These are phyloP conservation scores for Melocanna baccifera DNA, from an alignment of 176 grass and related monocot species.

Conservation along the genomic window DNA sequence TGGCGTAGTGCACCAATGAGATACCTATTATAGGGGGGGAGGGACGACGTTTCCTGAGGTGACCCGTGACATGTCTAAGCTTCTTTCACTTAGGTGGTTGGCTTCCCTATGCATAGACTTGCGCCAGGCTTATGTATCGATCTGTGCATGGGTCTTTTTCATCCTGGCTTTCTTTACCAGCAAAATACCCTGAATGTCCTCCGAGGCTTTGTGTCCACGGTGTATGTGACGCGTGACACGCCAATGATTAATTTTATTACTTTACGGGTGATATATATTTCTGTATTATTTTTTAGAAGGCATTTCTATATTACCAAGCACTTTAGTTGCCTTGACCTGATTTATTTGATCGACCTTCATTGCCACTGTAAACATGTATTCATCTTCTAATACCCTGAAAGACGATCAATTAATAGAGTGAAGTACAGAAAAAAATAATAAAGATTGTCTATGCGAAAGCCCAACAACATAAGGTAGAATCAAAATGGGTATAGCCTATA, in stretches of 20 bases:
- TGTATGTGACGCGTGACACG: neutral
- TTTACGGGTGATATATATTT: neutral
- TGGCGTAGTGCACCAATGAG: neutral
- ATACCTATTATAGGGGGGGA: slow-evolving; percentile 16
- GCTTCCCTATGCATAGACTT: neutral
- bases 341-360: neutral
- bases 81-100: neutral
- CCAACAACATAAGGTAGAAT: neutral
- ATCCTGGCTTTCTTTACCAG: neutral
- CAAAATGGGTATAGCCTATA: slow-evolving; percentile 15
- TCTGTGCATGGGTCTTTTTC: neutral
- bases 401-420: too few relatives aligned
- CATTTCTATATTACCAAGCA: neutral
- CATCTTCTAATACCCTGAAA: neutral
- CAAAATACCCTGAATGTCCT: neutral
- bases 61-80: slow-evolving; percentile 33
- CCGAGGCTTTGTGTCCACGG: neutral
- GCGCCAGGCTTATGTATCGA: neutral
- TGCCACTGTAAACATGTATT: neutral
- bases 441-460: neutral
- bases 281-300: neutral
- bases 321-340: too few relatives aligned
- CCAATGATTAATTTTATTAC: neutral
- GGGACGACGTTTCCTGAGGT: neutral
- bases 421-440: neutral